Evolutionary conservation across 495 filamentous ascomycete species (phyloP).

Genomic region (Trichoderma gamsii): DNA sequence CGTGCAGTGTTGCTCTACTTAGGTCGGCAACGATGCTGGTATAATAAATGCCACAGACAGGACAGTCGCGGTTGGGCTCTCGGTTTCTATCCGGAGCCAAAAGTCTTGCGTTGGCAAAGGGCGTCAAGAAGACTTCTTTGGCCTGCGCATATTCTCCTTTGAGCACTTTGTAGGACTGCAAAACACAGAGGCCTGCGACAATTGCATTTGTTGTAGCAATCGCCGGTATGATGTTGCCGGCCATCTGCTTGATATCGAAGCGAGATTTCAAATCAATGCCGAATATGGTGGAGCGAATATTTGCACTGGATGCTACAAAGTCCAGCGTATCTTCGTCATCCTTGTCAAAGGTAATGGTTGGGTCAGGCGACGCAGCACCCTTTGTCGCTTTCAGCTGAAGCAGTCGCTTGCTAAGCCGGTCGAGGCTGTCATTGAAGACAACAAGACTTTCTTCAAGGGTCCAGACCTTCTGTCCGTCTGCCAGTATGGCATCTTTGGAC

Average conservation of each 20-base stretch:
- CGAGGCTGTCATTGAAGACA: constrained; percentile 81
- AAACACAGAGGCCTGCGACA: constrained; percentile 84
- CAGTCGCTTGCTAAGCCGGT: constrained; percentile 67
- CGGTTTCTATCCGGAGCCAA: constrained; percentile 65
- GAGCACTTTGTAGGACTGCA: constrained; percentile 90
- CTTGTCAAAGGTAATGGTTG: constrained; percentile 86
- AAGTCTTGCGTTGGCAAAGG: constrained; percentile 70
- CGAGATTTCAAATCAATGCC: constrained; percentile 82
- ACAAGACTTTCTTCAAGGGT: constrained; percentile 70
- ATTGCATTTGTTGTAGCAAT: constrained; percentile 98
- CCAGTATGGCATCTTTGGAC: constrained; percentile 49
- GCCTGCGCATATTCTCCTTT: constrained; percentile 60
- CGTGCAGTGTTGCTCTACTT: constrained; percentile 67
- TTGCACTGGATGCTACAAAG: constrained; percentile 87
- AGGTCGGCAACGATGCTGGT: constrained; percentile 61
- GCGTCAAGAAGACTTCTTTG: constrained; percentile 67
- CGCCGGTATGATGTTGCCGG: constrained; percentile 96
- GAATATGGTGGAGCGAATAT: constrained; percentile 79
- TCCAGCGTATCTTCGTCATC: constrained; percentile 94
- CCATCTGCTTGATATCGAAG: constrained; percentile 98
- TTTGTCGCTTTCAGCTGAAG: constrained; percentile 48
- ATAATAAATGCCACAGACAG: constrained; percentile 71
- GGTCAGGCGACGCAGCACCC: constrained; percentile 43
- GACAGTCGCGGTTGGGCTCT: constrained; percentile 72
- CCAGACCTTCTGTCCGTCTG: constrained; percentile 74